These are phyloP conservation scores for Lactuca saligna DNA, from an alignment of 129 eudicot genomes.

Conservation along the genomic window DNA sequence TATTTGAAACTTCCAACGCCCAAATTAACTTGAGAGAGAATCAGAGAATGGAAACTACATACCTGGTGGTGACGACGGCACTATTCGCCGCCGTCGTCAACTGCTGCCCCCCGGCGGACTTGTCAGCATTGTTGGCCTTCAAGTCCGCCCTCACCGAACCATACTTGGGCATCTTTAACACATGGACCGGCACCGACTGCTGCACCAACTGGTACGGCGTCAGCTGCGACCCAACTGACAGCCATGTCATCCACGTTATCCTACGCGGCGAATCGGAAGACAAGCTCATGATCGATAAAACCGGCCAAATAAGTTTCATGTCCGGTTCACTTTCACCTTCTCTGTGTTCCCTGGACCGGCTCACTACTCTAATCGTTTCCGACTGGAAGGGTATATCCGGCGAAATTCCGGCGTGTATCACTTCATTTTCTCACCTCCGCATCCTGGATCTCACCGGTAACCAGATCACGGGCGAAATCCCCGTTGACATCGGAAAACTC, in stretches of 20 bases:
- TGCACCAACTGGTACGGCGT: slow-evolving; percentile 80
- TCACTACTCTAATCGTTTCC: slow-evolving; percentile 65
- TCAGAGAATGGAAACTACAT: slow-evolving; percentile 16
- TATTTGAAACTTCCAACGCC: background rate
- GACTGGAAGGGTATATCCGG: slow-evolving; percentile 92
- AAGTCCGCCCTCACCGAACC: slow-evolving; percentile 60
- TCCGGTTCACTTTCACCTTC: slow-evolving; percentile 73
- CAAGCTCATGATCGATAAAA: slow-evolving; percentile 43
- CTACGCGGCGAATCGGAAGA: slow-evolving; percentile 91
- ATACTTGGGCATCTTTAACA: slow-evolving; percentile 58
- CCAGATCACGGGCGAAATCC: slow-evolving; percentile 58
- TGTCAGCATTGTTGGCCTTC: slow-evolving; percentile 54
- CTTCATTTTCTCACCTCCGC: slow-evolving; percentile 51
- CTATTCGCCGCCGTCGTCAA: slow-evolving; percentile 27
- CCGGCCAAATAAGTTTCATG: slow-evolving; percentile 83
- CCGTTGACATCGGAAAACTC: slow-evolving; percentile 63
- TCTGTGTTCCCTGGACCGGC: slow-evolving; percentile 63
- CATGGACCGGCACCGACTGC: slow-evolving; percentile 79
- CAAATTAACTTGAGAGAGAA: background rate
- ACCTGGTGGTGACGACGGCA: slow-evolving; percentile 1
- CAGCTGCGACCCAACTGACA: slow-evolving; percentile 73
- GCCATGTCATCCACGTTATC: slow-evolving; percentile 63
- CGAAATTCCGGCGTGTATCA: slow-evolving; percentile 65
- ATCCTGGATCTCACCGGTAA: slow-evolving; percentile 74
- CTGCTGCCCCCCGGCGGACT: slow-evolving; percentile 78